Percentiles rank a stretch among this genome's conserved stretches.
Conservation (phyloP, 331 rosid genomes). For the Cydonia oblonga region DNA sequence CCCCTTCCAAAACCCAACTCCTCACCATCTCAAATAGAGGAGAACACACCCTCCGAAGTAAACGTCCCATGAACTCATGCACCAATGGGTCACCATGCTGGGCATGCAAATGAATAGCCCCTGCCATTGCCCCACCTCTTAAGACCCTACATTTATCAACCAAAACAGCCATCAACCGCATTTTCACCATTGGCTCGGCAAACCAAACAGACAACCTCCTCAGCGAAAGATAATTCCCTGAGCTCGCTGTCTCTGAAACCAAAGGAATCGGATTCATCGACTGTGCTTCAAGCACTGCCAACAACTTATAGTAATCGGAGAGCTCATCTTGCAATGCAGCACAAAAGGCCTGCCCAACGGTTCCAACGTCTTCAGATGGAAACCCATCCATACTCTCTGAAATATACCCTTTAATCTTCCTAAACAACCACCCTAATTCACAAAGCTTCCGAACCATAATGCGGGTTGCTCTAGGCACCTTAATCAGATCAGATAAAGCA, state of each 20-base stretch:
- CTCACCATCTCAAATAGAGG: conserved; percentile 90
- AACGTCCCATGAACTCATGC: conserved; percentile 68
- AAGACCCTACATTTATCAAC: conserved; percentile 82
- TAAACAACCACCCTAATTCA: conserved; percentile 77
- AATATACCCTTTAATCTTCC: conserved; percentile 62
- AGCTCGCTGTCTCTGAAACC: conserved; percentile 48
- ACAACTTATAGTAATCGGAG: conserved; percentile 72
- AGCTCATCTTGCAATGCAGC: conserved; percentile 95
- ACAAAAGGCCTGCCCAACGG: conserved; percentile 91
- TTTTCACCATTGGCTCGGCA: conserved; percentile 87
- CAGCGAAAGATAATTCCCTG: conserved; percentile 66
- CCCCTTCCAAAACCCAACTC: conserved; percentile 96
- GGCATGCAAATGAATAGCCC: conserved; percentile 85
- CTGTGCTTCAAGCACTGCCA: conserved; percentile 86
- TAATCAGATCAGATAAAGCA: conserved; percentile 37
- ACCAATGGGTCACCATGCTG: conserved; percentile 94
- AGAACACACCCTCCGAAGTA: conserved; percentile 78
- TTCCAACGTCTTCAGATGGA: conserved; percentile 76
- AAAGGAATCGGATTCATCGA: conserved; percentile 74
- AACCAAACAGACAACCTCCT: conserved; percentile 86
- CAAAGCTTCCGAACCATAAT: conserved; percentile 63
- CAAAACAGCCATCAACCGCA: conserved; percentile 90
- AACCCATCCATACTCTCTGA: conserved; percentile 64
- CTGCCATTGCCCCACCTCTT: conserved; percentile 94
- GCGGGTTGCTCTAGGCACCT: conserved; percentile 56